Percentiles rank a stretch among this genome's conserved stretches.
phyloP scores from a whole-genome alignment of 164 flowering plant genomes.

The Piper betle region DNA sequence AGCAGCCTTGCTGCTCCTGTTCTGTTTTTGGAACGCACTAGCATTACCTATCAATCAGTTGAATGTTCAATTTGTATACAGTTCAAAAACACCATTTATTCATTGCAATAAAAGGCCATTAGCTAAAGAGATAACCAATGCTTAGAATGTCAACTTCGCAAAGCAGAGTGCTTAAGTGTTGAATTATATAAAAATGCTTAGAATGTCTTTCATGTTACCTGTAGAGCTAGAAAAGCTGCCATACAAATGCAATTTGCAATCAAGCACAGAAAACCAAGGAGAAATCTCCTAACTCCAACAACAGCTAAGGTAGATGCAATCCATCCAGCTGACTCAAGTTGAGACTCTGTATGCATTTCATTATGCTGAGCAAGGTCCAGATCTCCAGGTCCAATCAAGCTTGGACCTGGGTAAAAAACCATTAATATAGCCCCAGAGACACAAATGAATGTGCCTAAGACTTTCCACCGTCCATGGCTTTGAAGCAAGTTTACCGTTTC shows the following conservation, averaged over 20 bases:
- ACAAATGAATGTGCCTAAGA: constrained; percentile 75
- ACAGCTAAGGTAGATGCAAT: constrained; percentile 39
- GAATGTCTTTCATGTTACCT: background rate
- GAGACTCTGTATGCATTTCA: constrained; percentile 71
- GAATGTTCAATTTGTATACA: too few relatives aligned
- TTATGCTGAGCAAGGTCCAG: constrained; percentile 23
- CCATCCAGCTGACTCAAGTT: constrained; percentile 90
- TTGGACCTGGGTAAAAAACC: constrained; percentile 87
- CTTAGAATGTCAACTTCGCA: background rate
- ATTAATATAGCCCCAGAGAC: constrained; percentile 81
- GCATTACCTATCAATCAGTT: too few relatives aligned
- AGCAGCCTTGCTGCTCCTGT: background rate
- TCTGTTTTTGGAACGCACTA: too few relatives aligned
- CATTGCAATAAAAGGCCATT: too few relatives aligned
- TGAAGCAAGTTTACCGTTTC: constrained; percentile 59
- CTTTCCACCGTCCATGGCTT: constrained; percentile 73
- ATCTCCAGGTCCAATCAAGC: constrained; percentile 45
- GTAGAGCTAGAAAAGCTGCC: constrained; percentile 40
- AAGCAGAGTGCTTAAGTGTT: background rate
- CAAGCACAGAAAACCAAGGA: constrained; percentile 76
- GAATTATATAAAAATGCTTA: too few relatives aligned
- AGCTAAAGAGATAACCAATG: too few relatives aligned
- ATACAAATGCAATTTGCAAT: constrained; percentile 93
- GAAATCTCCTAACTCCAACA: constrained; percentile 60
- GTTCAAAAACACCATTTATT: too few relatives aligned